Conservation (phyloP, 192 early-diverging fungal genomes). For the Gigaspora rosea region DNA sequence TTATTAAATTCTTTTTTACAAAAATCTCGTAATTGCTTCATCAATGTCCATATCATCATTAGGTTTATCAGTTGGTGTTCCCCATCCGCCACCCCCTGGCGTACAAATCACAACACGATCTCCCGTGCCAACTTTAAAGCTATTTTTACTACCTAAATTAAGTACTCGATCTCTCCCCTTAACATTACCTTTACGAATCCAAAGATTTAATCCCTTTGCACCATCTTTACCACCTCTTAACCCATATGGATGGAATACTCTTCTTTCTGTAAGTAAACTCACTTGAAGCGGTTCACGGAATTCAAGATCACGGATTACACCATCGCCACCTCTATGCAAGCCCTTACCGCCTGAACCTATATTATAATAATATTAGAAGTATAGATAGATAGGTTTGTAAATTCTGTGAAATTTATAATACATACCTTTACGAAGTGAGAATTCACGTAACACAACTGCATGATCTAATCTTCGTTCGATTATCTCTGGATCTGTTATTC, state of each 20-base stretch:
- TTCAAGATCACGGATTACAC: conserved; percentile 92
- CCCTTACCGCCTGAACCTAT: conserved; percentile 79
- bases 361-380: neutral
- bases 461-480: conserved; percentile 78
- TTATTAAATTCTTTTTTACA: neutral
- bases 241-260: conserved; percentile 89
- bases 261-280: conserved; percentile 88
- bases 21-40: conserved; percentile 23
- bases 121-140: conserved; percentile 69
- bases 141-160: conserved; percentile 89
- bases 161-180: conserved; percentile 35
- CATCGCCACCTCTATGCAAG: conserved; percentile 78
- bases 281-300: conserved; percentile 86
- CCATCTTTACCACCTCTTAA: conserved; percentile 79
- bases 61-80: conserved; percentile 15
- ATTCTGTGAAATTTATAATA: neutral
- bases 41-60: neutral
- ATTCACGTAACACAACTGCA: conserved; percentile 86
- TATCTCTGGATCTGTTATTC: conserved; percentile 97
- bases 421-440: conserved; percentile 63
- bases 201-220: conserved; percentile 71
- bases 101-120: conserved; percentile 86
- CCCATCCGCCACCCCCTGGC: conserved; percentile 94
- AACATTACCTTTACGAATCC: conserved; percentile 57
- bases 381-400: neutral